phyloP scores from a whole-genome alignment of 371 early-diverging fungal genomes.

The Mortierella polycephala region DNA sequence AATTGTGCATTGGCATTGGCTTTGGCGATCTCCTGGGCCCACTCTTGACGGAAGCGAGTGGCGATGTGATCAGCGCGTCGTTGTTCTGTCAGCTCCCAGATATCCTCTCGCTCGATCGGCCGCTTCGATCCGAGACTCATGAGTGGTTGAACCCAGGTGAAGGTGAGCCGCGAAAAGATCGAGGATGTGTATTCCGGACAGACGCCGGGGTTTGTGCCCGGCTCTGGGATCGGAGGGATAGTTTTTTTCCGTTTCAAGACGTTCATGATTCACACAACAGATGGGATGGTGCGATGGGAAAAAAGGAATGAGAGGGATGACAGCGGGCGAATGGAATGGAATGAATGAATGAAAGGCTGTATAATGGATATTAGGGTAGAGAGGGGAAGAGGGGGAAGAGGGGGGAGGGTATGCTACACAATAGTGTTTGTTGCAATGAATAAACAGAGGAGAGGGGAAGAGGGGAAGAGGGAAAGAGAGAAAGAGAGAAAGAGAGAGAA shows the following conservation, averaged over 20 bases:
- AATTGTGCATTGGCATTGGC: background rate
- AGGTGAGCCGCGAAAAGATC: constrained; percentile 48
- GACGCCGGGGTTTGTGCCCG: constrained; percentile 33
- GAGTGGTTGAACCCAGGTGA: constrained; percentile 54
- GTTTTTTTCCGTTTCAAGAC: constrained; percentile 7
- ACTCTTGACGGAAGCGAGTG: constrained; percentile 38
- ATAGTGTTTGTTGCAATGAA: background rate
- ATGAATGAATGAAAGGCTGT: background rate
- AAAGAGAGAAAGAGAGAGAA: background rate
- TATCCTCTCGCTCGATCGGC: constrained; percentile 57
- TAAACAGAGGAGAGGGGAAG: background rate
- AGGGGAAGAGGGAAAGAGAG: background rate
- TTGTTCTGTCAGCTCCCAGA: constrained; percentile 51
- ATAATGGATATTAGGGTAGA: too few species aligned
- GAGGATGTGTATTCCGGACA: constrained; percentile 53
- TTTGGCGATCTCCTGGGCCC: constrained; percentile 50
- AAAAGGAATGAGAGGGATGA: background rate
- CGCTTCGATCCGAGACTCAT: constrained; percentile 55
- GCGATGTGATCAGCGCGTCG: constrained; percentile 40
- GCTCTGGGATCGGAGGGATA: constrained; percentile 42
- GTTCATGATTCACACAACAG: constrained; percentile 12
- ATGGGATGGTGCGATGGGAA: background rate
- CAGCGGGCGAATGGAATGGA: background rate
- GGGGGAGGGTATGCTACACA: background rate
- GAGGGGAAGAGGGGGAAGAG: background rate